Evolutionary conservation across 225 moss, liverwort and hornwort species (phyloP).

Genomic region (Lunularia cruciata): DNA sequence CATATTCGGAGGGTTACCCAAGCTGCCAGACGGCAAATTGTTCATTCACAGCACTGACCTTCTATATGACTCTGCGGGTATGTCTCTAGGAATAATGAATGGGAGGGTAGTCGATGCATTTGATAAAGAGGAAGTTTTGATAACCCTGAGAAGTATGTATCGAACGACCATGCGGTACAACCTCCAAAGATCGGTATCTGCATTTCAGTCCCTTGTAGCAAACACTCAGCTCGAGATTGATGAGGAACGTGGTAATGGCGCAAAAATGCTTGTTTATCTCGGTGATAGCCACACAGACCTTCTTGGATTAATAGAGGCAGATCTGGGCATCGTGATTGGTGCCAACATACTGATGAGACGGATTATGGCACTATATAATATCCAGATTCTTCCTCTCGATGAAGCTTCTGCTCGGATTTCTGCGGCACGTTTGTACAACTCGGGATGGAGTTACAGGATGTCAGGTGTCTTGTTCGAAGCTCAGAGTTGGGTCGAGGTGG

Average conservation of each 20-base stretch:
- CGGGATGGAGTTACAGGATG: slow-evolving; percentile 32
- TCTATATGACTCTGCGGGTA: slow-evolving; percentile 30
- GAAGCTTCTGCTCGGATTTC: slow-evolving; percentile 43
- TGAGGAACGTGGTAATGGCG: not conserved
- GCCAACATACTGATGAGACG: slow-evolving; percentile 19
- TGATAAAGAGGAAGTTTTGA: slow-evolving; percentile 45
- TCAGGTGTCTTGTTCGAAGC: slow-evolving; percentile 46
- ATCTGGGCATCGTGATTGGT: slow-evolving; percentile 49
- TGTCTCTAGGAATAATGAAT: slow-evolving; percentile 33
- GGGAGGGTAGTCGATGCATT: slow-evolving; percentile 45
- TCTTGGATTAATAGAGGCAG: slow-evolving; percentile 47
- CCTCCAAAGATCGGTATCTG: too few relatives aligned
- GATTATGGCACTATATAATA: slow-evolving; percentile 31
- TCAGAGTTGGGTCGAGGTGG: slow-evolving; percentile 38
- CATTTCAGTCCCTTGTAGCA: not conserved
- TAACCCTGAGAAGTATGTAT: slow-evolving; percentile 28
- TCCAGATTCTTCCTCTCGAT: slow-evolving; percentile 36
- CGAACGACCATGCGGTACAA: not conserved
- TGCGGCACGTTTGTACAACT: slow-evolving; percentile 28
- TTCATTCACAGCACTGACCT: slow-evolving; percentile 48
- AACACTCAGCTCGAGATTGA: not conserved
- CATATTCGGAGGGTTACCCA: slow-evolving; percentile 40
- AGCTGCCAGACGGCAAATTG: slow-evolving; percentile 28
- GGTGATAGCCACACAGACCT: slow-evolving; percentile 53
- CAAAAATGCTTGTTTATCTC: slow-evolving; percentile 43